A percentile compares a stretch with the other conserved stretches of the same genome.
Evolutionary conservation across 1,284 basidiomycete species (phyloP).

Genomic region (Cystobasidium sp.): DNA sequence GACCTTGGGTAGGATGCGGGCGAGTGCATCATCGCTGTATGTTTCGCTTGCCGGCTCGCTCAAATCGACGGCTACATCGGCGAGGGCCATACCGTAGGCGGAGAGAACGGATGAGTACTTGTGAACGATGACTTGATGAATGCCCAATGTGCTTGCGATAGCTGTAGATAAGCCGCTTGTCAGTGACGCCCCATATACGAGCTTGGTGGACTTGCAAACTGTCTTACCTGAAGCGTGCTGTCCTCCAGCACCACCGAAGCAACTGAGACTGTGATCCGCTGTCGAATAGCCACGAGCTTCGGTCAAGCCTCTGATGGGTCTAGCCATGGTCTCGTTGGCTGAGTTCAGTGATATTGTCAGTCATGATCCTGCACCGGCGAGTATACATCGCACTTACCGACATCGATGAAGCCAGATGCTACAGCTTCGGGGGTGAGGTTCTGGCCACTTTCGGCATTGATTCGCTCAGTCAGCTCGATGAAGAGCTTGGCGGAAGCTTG

Average conservation of each 20-base stretch:
- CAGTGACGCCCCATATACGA: background rate
- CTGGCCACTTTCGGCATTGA: conserved; percentile 64
- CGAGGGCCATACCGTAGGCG: conserved; percentile 84
- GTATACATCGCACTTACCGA: conserved; percentile 2
- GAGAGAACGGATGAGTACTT: conserved; percentile 83
- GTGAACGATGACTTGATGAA: conserved; percentile 82
- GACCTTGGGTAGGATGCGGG: conserved; percentile 66
- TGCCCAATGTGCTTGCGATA: conserved; percentile 75
- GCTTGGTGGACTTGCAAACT: background rate
- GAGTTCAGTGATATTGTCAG: background rate
- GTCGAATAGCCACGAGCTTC: conserved; percentile 48
- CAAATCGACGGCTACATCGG: conserved; percentile 65
- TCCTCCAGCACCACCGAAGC: conserved; percentile 48
- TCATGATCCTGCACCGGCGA: background rate
- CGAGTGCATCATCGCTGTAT: conserved; percentile 58
- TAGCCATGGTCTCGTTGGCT: conserved; percentile 46
- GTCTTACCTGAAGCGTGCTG: conserved; percentile 20
- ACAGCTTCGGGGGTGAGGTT: conserved; percentile 78
- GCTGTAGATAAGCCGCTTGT: conserved; percentile 81
- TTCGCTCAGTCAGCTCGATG: conserved; percentile 67
- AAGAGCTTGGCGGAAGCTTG: conserved; percentile 70
- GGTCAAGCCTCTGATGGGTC: conserved; percentile 49
- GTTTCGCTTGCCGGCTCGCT: conserved; percentile 47
- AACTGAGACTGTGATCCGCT: conserved; percentile 36
- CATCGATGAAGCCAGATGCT: conserved; percentile 69